Evolutionary conservation across 768 basidiomycete genomes (phyloP), one percentile per base, ranked within the genome.

Genomic region (Lenzites betulinus): DNA sequence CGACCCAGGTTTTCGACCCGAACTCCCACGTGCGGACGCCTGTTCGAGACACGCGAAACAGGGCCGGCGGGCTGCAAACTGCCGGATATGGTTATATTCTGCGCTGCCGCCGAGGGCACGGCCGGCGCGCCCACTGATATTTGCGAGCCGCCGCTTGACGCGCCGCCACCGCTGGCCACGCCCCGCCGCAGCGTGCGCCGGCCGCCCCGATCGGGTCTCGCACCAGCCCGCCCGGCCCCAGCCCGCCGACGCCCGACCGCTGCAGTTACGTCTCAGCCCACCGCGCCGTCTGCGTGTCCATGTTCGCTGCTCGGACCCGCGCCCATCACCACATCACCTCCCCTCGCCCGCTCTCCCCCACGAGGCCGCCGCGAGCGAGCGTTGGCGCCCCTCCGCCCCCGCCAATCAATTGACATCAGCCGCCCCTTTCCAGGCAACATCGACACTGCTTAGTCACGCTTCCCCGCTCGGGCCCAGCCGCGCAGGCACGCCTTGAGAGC

Each of bases 1-100:
- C 63, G 64, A 59, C 62, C 62, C 57, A 63, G 57, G 39, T 54
- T 58, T 63, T 63, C 61, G 56, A 54, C 61, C 62, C 41, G 46
- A 63, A 54, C 46, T 63, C 62, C 62, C 62, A 63, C 57, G 62
- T 63, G 57, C 25, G 18, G 13, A 42, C 39, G 12, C 51, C 61
- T 23, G 44, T 51, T 48, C 51, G n/a, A 62, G 57, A 55, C 57
- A 63, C 57, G 62, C 62, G 53, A 58, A 59, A 59, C 57, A 63
- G 62, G 62, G 62, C 62, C 52, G 62, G 51, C n/a, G 38, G 38
- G 57, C 57, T 48, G 58, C 48, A 63, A 54, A 47, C 39, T 58
- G 36, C 56, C 59, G 54, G 48, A 63, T 63, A 54, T 63, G 58
- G 62, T 63, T 57, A 44, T 63, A 33, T 54, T 63, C 50, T 33